Evolutionary conservation across 2,329 filamentous ascomycete genomes (phyloP).

Genomic region (Aspergillus nomiae): DNA sequence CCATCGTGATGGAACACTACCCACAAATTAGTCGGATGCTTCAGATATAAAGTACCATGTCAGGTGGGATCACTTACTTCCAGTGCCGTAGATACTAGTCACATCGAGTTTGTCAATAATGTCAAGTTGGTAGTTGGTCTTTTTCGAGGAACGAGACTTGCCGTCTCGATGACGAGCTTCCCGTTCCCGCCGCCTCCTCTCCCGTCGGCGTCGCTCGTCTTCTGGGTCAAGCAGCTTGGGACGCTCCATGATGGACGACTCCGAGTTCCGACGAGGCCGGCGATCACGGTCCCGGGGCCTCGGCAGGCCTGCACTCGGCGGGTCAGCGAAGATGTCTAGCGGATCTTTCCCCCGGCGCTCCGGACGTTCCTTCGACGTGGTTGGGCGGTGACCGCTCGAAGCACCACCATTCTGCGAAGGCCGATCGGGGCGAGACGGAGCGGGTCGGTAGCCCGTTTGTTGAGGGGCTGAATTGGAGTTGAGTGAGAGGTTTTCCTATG

Average conservation of each 20-base stretch:
- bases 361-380: conserved; percentile 26
- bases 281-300: conserved; percentile 34
- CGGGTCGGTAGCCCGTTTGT: conserved; percentile 40
- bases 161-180: conserved; percentile 45
- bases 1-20: conserved; percentile 96
- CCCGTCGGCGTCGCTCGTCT: conserved; percentile 53
- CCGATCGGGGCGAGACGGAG: conserved; percentile 39
- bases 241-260: conserved; percentile 62
- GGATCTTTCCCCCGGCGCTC: conserved; percentile 33
- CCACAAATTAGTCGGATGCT: conserved; percentile 8
- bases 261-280: conserved; percentile 62
- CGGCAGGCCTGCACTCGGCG: conserved; percentile 33
- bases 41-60: background rate
- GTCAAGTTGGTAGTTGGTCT: conserved; percentile 61
- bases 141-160: conserved; percentile 39
- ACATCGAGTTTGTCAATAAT: conserved; percentile 96
- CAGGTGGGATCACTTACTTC: conserved; percentile 63
- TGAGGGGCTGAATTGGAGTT: conserved; percentile 32
- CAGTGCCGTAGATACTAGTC: conserved; percentile 91
- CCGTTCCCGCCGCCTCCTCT: conserved; percentile 53
- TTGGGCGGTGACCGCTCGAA: conserved; percentile 26
- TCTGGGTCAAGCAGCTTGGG: conserved; percentile 51
- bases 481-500: conserved; percentile 43
- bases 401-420: conserved; percentile 22
- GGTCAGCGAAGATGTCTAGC: conserved; percentile 54